Percentiles rank a stretch among this genome's conserved stretches.
Evolutionary conservation across 306 rosid genomes (phyloP).

Genomic region (Trifolium repens): DNA sequence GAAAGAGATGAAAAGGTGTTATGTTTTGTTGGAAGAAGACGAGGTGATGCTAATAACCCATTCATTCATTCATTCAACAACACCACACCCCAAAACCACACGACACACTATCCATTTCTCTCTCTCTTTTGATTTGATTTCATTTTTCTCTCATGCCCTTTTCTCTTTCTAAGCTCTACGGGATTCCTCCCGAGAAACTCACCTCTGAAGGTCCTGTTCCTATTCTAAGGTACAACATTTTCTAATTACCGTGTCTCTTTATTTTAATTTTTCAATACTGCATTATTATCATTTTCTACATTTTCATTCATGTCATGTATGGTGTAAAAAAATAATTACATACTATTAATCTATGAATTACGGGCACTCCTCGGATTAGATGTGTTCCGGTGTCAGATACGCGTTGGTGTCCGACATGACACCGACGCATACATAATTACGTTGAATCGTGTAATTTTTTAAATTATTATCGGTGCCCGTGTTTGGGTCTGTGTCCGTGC

Average conservation of each 20-base stretch:
- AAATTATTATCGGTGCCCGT: too few species aligned
- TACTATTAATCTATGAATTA: neutral
- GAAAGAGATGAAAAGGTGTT: constrained; percentile 25
- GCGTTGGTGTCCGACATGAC: neutral
- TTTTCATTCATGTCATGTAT: neutral
- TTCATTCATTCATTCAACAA: constrained; percentile 27
- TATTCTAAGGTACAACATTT: constrained; percentile 6
- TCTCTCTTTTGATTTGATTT: constrained; percentile 9
- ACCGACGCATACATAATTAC: neutral
- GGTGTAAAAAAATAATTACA: too few species aligned
- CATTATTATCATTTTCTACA: neutral
- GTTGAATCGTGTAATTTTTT: too few species aligned
- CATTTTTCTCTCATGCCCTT: constrained; percentile 36
- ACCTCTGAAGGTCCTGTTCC: constrained; percentile 25
- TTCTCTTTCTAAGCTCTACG: constrained; percentile 37
- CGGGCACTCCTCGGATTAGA: too few species aligned
- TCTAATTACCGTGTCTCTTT: neutral
- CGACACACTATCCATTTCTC: constrained; percentile 22
- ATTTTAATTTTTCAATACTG: neutral
- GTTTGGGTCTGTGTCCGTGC: neutral
- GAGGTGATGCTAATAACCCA: constrained; percentile 27
- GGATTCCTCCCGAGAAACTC: constrained; percentile 42
- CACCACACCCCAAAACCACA: neutral
- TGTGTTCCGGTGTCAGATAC: too few species aligned
- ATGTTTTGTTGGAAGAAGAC: constrained; percentile 15